phyloP scores from a whole-genome alignment of 345 rosid species.

The Linum trigynum region DNA sequence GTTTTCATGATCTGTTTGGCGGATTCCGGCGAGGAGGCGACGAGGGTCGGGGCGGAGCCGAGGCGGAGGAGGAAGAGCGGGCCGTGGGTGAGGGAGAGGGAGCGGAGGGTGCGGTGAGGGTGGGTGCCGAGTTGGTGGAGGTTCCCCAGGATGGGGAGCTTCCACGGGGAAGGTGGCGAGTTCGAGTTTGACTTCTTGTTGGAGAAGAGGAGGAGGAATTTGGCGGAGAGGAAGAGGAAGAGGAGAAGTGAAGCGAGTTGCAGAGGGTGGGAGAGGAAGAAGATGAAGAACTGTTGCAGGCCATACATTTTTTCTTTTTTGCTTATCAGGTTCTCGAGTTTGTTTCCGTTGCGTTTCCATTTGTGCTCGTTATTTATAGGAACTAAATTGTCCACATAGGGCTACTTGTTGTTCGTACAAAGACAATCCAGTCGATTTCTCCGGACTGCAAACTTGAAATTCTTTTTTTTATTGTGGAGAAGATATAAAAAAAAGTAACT shows the following conservation, averaged over 20 bases:
- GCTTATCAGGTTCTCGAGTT: no score
- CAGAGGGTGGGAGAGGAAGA: constrained; percentile 1
- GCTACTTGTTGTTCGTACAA: no score
- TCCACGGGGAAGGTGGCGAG: neutral
- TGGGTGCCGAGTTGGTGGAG: neutral
- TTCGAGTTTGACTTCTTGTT: neutral
- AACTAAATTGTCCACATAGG: no score
- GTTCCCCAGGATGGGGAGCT: neutral
- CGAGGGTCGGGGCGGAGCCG: neutral
- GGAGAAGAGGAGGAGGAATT: neutral
- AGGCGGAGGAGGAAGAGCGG: neutral
- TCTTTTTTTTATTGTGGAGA: no score
- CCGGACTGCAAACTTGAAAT: no score
- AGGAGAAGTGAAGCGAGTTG: neutral
- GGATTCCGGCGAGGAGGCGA: neutral
- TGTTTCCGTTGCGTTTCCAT: no score
- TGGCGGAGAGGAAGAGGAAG: neutral
- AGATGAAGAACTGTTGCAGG: neutral
- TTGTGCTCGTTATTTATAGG: no score
- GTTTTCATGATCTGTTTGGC: neutral
- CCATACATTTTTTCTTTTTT: no score
- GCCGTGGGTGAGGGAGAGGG: neutral
- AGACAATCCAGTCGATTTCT: no score
- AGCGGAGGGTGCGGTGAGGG: neutral
- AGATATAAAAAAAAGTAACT: no score